phyloP scores from a whole-genome alignment of 441 rosid species.

The Pelargonium myrrhifolium region DNA sequence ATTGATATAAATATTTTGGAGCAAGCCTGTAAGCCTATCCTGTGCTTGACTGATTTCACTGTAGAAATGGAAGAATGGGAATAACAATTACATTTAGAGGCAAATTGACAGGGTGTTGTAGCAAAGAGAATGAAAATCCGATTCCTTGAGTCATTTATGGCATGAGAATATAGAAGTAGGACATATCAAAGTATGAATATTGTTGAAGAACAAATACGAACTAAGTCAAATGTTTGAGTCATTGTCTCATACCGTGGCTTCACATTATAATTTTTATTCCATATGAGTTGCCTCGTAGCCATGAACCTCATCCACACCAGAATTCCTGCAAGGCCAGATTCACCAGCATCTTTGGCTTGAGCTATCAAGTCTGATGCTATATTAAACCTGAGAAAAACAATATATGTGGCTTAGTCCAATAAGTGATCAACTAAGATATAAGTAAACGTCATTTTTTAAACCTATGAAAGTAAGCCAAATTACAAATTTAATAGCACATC shows the following conservation, averaged over 20 bases:
- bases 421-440: background rate
- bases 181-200: background rate
- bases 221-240: conserved; percentile 10
- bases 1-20: conserved; percentile 52
- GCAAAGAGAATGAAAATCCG: background rate
- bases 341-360: conserved; percentile 68
- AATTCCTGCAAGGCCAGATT: conserved; percentile 81
- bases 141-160: conserved; percentile 6
- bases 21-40: conserved; percentile 81
- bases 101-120: background rate
- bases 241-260: conserved; percentile 71
- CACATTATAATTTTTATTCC: conserved; percentile 99
- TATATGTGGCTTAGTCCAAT: conserved; percentile 7
- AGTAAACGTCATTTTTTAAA: too few species aligned
- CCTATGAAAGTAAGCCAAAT: too few species aligned
- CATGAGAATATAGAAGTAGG: background rate
- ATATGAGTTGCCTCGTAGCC: conserved; percentile 96
- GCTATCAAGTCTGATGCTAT: conserved; percentile 87
- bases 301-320: conserved; percentile 99
- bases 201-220: background rate
- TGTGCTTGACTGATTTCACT: conserved; percentile 98
- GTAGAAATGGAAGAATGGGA: conserved; percentile 25
- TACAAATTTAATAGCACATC: too few species aligned
- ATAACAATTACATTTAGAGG: conserved; percentile 7
- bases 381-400: conserved; percentile 56